phyloP scores from a whole-genome alignment of 192 early-diverging fungal species.

The Coemansia sp. region DNA sequence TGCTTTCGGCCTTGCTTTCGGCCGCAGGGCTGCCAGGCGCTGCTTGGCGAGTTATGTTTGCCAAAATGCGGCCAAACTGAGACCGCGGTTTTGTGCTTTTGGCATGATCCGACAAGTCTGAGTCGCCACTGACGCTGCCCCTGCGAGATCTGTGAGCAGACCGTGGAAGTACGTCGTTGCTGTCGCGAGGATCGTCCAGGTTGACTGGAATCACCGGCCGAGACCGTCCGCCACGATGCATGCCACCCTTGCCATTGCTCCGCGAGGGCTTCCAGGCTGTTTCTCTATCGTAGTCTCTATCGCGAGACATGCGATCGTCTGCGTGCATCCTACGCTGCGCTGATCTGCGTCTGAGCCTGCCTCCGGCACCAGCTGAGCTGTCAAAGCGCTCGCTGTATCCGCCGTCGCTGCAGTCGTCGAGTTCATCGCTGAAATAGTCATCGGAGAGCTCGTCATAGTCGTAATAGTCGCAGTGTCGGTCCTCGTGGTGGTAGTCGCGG shows the following conservation, averaged over 20 bases:
- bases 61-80: conserved; percentile 50
- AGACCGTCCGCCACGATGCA: not conserved
- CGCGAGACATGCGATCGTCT: not conserved
- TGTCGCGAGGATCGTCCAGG: conserved; percentile 48
- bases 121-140: conserved; percentile 10
- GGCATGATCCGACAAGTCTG: conserved; percentile 9
- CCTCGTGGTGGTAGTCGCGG: conserved; percentile 12
- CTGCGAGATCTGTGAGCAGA: not conserved
- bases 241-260: not conserved
- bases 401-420: conserved; percentile 28
- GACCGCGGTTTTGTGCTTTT: conserved; percentile 30
- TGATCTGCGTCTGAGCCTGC: conserved; percentile 1
- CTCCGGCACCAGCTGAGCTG: conserved; percentile 10
- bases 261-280: not conserved
- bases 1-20: not conserved
- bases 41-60: conserved; percentile 32
- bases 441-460: conserved; percentile 40
- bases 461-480: conserved; percentile 33
- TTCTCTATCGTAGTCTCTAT: not conserved
- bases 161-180: conserved; percentile 11
- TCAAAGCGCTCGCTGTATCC: conserved; percentile 15
- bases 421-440: conserved; percentile 30
- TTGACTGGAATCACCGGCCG: not conserved
- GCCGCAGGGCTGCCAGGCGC: not conserved
- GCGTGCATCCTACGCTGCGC: conserved; percentile 8